These are phyloP conservation scores for Zygosaccharomyces bailii DNA, from an alignment of 805 yeast genomes.

Conservation along the genomic window DNA sequence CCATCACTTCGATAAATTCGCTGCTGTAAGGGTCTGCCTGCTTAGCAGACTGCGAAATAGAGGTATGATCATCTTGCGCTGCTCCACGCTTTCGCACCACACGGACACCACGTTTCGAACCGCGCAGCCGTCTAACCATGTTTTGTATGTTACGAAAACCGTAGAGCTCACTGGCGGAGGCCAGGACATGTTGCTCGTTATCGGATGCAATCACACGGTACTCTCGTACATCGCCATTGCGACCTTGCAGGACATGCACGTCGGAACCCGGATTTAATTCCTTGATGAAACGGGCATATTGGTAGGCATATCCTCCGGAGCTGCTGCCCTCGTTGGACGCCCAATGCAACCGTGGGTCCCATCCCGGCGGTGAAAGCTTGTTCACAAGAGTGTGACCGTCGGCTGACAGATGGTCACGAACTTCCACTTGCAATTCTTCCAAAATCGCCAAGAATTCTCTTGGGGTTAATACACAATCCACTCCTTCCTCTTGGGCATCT, in stretches of 20 bases:
- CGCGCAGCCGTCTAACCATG: constrained; percentile 73
- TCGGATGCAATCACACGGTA: constrained; percentile 47
- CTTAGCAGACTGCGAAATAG: constrained; percentile 7
- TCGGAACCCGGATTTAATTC: constrained; percentile 21
- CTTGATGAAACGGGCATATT: constrained; percentile 51
- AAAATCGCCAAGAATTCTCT: constrained; percentile 76
- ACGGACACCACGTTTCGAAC: constrained; percentile 1
- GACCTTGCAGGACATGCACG: constrained; percentile 51
- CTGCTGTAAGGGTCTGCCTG: constrained; percentile 61
- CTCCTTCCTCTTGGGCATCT: constrained; percentile 61
- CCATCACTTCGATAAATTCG: constrained; percentile 92
- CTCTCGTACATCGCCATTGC: constrained; percentile 75
- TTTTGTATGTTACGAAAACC: constrained; percentile 96
- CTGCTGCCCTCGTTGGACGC: constrained; percentile 69
- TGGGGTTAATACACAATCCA: constrained; percentile 93
- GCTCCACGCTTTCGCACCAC: constrained; percentile 17
- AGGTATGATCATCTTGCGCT: constrained; percentile 7
- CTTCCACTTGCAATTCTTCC: constrained; percentile 47
- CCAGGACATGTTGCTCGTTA: constrained; percentile 39
- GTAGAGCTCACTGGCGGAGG: constrained; percentile 66
- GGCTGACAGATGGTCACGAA: constrained; percentile 22
- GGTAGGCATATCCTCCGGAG: constrained; percentile 86
- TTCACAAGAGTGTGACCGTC: constrained; percentile 6
- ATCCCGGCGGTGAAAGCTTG: constrained; percentile 24
- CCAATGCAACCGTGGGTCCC: constrained; percentile 57